Evolutionary conservation across 805 yeast genomes (phyloP), one percentile per base, ranked within the genome.

Genomic region (Suhomyces emberorum): DNA sequence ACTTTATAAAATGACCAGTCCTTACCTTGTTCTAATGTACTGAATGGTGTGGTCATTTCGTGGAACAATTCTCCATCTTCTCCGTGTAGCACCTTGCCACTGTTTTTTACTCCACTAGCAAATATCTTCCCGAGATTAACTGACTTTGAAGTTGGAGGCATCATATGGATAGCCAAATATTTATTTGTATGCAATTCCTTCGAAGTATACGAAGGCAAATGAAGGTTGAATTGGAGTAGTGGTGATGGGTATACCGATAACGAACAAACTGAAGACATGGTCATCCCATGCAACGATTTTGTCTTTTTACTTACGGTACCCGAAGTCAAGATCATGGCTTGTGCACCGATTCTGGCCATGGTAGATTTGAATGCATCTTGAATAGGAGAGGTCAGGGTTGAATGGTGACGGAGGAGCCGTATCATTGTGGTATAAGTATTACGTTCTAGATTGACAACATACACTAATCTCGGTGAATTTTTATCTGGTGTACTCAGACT

Each of bases 221-320:
- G 95, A 25, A 91, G 65, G 55, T 91, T 91, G 65, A 91, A 89
- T 50, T 87, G 93, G 1, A 91, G 52, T 36, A 89, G 60, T 1
- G 96, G 95, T 10, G 69, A 69, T 0, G 96, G 96, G 32, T 72
- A 68, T 19, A 88, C 74, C 0, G 95, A 80, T 10, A 91, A 63
- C 1, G 97, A 88, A 9, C 87, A 77, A 29, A 88, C 86, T 1
- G 96, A 87, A 2, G 96, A 84, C 1, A 91, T 65, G 0, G 97
- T 88, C 69, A 86, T 77, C 0, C 97, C 97, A 59, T 74, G 83
- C 25, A 70, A 59, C 15, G 35, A 28, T 8, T 14, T 24, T 9
- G 24, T 32, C 15, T 34, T 34, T 19, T 37, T 42, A 25, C 44
- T 33, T 3, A 48, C 50, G 11, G 44, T 42, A 8, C 63, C 68